Evolutionary conservation across 192 early-diverging fungal species (phyloP), one percentile per base, ranked within the genome.

Genomic region (Backusella macrospora): DNA sequence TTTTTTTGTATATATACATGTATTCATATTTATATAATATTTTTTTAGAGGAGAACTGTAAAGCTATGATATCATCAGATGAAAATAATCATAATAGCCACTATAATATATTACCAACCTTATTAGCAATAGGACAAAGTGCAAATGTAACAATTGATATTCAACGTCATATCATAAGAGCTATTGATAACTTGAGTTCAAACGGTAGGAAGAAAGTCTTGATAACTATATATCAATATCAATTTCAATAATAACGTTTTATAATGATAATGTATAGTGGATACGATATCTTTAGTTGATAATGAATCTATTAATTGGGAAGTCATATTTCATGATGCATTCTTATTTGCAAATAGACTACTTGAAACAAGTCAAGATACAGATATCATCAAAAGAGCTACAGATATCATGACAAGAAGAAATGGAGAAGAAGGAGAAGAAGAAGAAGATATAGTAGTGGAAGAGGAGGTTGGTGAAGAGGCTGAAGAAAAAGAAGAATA

Each of bases 91-190:
- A 38, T 18, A 34, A 46, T 12, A 47, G 42, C n/a, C 39, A 26
- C 8, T 76, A 65, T 67, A 84, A 74, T 74, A 75, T 82, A 6
- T 63, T 82, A 18, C 73, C 78, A 12, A 74, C 76, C 2, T 65
- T 82, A 8, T 49, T 78, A 42, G 70, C 76, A 21, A 71, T 86
- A 65, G 85, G 76, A 8, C 65, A 85, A 80, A 42, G 69, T 66
- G 40, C 82, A 48, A 13, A 75, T 69, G 38, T 78, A 72, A 73
- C 75, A 40, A 70, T 76, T 39, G 87, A 86, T 55, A 79, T 86
- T n/a, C 84, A 82, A 62, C 77, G 85, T 14, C 87, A 88, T 64
- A 81, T 86, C 39, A 74, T 85, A 62, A 80, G 87, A 6, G 87
- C 87, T 1, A 77, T 88, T 37, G 87, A 88, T 76, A 88, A 88